These are phyloP conservation scores for Talaromyces verruculosus DNA, from an alignment of 2,329 filamentous ascomycete species.

Conservation along the genomic window DNA sequence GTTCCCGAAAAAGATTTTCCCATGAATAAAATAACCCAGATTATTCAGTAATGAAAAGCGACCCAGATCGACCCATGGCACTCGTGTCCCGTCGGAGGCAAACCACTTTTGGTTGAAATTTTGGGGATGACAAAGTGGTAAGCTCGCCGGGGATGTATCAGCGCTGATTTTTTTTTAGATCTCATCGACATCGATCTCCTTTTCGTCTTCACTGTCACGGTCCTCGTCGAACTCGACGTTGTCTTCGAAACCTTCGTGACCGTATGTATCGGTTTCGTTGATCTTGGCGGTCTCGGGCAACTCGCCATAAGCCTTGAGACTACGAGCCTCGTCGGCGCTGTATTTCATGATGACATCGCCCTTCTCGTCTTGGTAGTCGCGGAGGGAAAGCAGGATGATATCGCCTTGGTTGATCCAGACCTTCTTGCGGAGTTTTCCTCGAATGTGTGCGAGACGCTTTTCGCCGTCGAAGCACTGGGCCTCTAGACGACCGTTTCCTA, in stretches of 20 bases:
- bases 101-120: conserved; percentile 7
- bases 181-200: conserved; percentile 93
- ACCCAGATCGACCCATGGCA: conserved; percentile 20
- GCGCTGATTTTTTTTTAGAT: conserved; percentile 61
- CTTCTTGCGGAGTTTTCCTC: conserved; percentile 98
- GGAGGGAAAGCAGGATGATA: conserved; percentile 83
- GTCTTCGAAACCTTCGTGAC: conserved; percentile 89
- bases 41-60: conserved; percentile 19
- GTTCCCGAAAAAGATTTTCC: conserved; percentile 10
- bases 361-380: conserved; percentile 93
- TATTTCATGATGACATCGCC: conserved; percentile 94
- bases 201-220: conserved; percentile 65
- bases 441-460: conserved; percentile 79
- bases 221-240: conserved; percentile 99
- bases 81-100: conserved; percentile 15
- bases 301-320: conserved; percentile 95
- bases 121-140: conserved; percentile 7
- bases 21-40: conserved; percentile 2
- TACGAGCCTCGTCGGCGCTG: conserved; percentile 90
- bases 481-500: conserved; percentile 90
- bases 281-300: conserved; percentile 98
- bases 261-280: conserved; percentile 94
- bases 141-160: conserved; percentile 24
- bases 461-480: conserved; percentile 93
- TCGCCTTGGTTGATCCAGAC: conserved; percentile 99